These are phyloP conservation scores for Eucalyptus polybractea DNA, from an alignment of 345 rosid species.

Conservation along the genomic window DNA sequence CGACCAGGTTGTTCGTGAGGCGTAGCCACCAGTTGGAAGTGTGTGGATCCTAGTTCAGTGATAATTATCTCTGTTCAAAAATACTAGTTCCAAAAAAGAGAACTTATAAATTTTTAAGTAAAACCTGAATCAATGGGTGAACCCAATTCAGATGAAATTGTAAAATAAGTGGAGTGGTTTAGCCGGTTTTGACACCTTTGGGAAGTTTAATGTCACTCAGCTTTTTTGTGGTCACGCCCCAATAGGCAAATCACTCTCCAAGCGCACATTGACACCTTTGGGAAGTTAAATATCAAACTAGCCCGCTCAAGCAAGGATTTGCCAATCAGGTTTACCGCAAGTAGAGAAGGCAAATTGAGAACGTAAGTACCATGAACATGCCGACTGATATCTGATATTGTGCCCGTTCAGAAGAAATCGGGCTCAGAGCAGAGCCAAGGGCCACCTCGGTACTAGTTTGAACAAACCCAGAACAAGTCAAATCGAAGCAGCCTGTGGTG, in stretches of 20 bases:
- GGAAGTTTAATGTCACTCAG: neutral
- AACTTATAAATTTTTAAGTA: neutral
- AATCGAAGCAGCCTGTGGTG: constrained; percentile 24
- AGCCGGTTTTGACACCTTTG: neutral
- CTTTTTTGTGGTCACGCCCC: neutral
- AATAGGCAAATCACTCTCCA: neutral
- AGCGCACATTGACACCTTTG: neutral
- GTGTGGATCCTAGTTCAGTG: constrained; percentile 17
- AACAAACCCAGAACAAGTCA: constrained; percentile 33
- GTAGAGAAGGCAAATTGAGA: neutral
- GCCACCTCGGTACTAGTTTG: constrained; percentile 10
- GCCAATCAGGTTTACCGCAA: neutral
- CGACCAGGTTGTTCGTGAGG: neutral
- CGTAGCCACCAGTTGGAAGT: constrained; percentile 40
- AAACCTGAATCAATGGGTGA: neutral
- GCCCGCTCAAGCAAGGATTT: neutral
- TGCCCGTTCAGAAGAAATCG: neutral
- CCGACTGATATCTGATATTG: constrained; percentile 9
- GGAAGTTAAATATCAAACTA: neutral
- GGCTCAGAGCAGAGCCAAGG: constrained; percentile 11
- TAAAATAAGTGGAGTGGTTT: neutral
- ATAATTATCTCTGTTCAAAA: neutral
- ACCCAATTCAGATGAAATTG: neutral
- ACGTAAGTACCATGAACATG: constrained; percentile 8
- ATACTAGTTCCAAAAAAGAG: neutral